Conservation (phyloP, 2,329 filamentous ascomycete species). For the Fusarium lyarnte region DNA sequence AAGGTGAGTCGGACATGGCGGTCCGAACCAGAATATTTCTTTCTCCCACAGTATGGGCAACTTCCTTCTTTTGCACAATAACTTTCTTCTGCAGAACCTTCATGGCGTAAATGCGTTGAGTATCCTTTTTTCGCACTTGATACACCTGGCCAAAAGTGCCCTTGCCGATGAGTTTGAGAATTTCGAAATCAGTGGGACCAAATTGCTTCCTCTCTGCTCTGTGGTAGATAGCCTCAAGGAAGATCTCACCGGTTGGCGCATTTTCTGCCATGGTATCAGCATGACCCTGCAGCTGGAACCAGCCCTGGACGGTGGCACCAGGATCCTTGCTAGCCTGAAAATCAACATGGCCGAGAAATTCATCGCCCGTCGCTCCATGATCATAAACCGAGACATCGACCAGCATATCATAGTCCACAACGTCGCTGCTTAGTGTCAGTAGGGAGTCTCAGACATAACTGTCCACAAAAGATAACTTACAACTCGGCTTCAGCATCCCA, state of each 20-base stretch:
- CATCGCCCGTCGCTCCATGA: slow-evolving; percentile 79
- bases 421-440: slow-evolving; percentile 72
- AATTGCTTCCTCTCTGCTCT: slow-evolving; percentile 89
- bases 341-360: slow-evolving; percentile 90
- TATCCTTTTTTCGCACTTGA: slow-evolving; percentile 97
- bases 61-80: slow-evolving; percentile 99
- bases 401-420: slow-evolving; percentile 89
- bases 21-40: slow-evolving; percentile 97
- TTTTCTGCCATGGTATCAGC: slow-evolving; percentile 76
- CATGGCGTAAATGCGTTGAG: slow-evolving; percentile 96
- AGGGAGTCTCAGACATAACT: not conserved
- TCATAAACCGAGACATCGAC: slow-evolving; percentile 96
- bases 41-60: slow-evolving; percentile 96
- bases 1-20: slow-evolving; percentile 93
- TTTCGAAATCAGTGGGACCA: slow-evolving; percentile 94
- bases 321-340: slow-evolving; percentile 74
- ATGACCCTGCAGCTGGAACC: slow-evolving; percentile 84
- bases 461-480: slow-evolving; percentile 64
- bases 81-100: slow-evolving; percentile 99
- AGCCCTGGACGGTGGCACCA: slow-evolving; percentile 79
- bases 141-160: slow-evolving; percentile 99
- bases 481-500: slow-evolving; percentile 97
- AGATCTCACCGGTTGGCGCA: slow-evolving; percentile 85
- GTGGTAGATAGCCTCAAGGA: slow-evolving; percentile 86
- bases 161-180: slow-evolving; percentile 95